Evolutionary conservation across 164 flowering plant species (phyloP).

Genomic region (Euptelea pleiosperma): DNA sequence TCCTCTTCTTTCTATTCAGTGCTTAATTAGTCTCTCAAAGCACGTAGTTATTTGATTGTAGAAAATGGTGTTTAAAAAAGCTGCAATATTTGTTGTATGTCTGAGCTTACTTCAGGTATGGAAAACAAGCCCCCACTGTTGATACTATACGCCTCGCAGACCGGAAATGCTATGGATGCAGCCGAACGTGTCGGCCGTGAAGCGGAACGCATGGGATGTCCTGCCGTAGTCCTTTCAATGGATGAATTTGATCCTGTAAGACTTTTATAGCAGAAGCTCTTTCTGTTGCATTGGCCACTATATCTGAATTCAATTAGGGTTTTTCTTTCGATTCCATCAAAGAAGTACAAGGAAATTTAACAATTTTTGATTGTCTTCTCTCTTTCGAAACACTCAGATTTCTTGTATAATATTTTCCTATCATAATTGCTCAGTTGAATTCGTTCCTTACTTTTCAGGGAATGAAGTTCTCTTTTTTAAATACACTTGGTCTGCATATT

Average conservation of each 20-base stretch:
- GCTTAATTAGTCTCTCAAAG: too few relatives aligned
- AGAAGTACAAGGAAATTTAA: too few relatives aligned
- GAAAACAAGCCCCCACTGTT: conserved; percentile 34
- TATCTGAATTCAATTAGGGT: background rate
- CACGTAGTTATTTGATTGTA: too few relatives aligned
- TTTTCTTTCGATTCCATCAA: too few relatives aligned
- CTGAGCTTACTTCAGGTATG: conserved; percentile 10
- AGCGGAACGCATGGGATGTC: conserved; percentile 70
- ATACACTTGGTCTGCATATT: too few relatives aligned
- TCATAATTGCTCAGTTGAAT: too few relatives aligned
- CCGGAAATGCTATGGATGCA: conserved; percentile 84
- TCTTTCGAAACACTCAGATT: too few relatives aligned
- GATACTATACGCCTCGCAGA: conserved; percentile 73
- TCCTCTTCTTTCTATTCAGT: too few relatives aligned
- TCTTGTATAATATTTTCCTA: too few relatives aligned
- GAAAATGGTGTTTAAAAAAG: background rate
- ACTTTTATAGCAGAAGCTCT: background rate
- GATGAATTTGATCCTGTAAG: conserved; percentile 64
- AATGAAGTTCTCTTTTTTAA: too few relatives aligned
- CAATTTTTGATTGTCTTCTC: too few relatives aligned
- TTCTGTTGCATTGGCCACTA: background rate
- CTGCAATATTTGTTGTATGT: background rate
- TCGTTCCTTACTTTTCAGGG: too few relatives aligned
- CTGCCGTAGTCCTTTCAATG: conserved; percentile 46
- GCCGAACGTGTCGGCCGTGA: conserved; percentile 85